Evolutionary conservation across 176 grass and related monocot species (phyloP), one percentile per base, ranked within the genome.

Genomic region (Juncus effusus): DNA sequence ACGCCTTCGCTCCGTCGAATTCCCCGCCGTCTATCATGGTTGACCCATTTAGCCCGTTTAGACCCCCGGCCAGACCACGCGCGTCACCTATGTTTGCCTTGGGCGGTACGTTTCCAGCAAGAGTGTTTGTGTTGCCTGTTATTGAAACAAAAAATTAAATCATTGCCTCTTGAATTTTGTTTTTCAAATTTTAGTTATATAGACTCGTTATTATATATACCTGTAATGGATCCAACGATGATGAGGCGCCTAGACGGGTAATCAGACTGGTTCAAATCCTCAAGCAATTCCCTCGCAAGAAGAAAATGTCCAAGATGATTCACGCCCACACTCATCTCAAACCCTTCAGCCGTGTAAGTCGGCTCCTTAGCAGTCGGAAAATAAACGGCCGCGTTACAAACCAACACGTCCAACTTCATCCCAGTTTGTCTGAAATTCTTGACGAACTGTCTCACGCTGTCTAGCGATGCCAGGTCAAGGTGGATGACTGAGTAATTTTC

Each of bases 241-340:
- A 99, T 99, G 72, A 99, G 88, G 4, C 88, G 88, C 75, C 79
- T 89, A 3, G 75, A 87, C 2, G 94, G 88, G 73, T 99, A 93
- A 61, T 99, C 88, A 0, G 94, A 99, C 10, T 65, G 19, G 60
- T 79, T 82, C 40, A 93, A 64, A 53, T 93, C 83, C 14, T 51
- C 49, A 56, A 99, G 78, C 36, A 99, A 77, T 75, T 89, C 80
- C 16, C 83, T 83, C 40, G 94, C 88, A 8, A 99, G 88, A 19
- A 99, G 80, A 74, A 89, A 99, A 61, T 99, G 94, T 13, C 85
- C 94, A 28, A 99, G 94, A 74, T 99, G 94, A 77, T 99, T 99
- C 36, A 99, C 85, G 13, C 94, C 94, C 54, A 99, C 94, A 70
- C 94, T 99, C 88, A 99, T 89, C 82, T 99, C 94, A 67, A 99